Base-by-base conservation (phyloP, 257 asterid genomes). In the Paulownia fortunei region DNA sequence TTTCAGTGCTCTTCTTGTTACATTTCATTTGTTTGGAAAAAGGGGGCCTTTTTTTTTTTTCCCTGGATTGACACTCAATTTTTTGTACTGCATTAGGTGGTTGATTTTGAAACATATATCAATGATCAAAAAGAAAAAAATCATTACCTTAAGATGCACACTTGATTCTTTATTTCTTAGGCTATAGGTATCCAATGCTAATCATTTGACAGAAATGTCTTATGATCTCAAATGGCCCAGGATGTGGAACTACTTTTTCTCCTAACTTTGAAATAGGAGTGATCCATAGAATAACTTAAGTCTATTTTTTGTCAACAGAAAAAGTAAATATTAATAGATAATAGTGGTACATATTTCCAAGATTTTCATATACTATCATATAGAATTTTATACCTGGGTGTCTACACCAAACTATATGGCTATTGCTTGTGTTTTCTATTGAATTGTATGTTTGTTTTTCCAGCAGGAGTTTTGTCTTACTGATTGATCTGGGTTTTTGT, bases 111-210 rank as follows among this genome's bases (percentile, higher is more conserved):
- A 34, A 32, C 10, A 32, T 9, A 18, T 44, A 10, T 42, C 55
- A 61, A 41, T 74, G 34, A 18, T 72, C 8, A n/a, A n/a, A 3
- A 19, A 27, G 1, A 12, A 21, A 39, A 69, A 49, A 2, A 69
- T 47, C 9, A 69, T 37, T 37, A 12, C 51, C 41, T 58, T 19
- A 58, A 66, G 32, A 66, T 73, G 44, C 46, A 42, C 24, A 58
- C 26, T 36, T 56, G 78, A 55, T 16, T 24, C 16, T 72, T 39
- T 39, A 21, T 52, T 1, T 34, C 8, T 67, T 52, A 54, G 23
- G 36, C 42, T n/a, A n/a, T 39, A 41, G 61, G 75, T 30, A 56
- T 77, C 76, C 54, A 69, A 42, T 76, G 74, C 9, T 60, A n/a
- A 71, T 68, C 37, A 19, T 67, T 27, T 39, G n/a, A 2, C 6